Conservation (phyloP, 2,329 filamentous ascomycete genomes). For the Ophiostoma sp. region DNA sequence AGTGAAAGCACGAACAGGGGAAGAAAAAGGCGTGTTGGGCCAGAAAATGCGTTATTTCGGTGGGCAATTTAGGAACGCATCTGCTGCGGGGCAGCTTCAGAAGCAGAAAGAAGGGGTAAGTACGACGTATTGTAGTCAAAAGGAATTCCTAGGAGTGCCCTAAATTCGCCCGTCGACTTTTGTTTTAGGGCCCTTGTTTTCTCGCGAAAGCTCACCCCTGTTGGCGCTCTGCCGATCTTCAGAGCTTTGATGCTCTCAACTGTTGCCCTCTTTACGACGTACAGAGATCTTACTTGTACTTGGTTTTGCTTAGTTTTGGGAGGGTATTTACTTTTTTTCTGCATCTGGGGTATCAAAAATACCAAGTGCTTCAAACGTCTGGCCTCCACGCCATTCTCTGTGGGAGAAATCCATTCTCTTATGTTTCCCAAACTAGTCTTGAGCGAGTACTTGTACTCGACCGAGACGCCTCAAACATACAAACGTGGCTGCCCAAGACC, state of each 20-base stretch:
- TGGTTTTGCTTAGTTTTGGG: neutral
- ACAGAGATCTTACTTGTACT: too few relatives aligned
- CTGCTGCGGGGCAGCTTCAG: slow-evolving; percentile 15
- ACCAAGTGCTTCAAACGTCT: neutral
- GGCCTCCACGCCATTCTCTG: neutral
- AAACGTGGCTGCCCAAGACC: neutral
- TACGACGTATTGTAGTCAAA: neutral
- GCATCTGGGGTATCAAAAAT: neutral
- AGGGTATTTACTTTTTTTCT: neutral
- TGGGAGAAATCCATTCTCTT: too few relatives aligned
- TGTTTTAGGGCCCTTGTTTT: neutral
- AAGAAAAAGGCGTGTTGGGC: neutral
- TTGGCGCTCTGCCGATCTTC: slow-evolving; percentile 7
- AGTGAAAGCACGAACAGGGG: neutral
- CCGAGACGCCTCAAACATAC: neutral
- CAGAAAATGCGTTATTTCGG: slow-evolving; percentile 15
- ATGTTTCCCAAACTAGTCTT: neutral
- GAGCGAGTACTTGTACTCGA: neutral
- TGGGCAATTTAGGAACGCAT: neutral
- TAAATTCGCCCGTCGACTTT: too few relatives aligned
- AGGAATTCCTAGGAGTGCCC: neutral
- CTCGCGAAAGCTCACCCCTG: slow-evolving; percentile 8
- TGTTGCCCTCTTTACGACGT: neutral
- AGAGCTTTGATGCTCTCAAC: slow-evolving; percentile 3
- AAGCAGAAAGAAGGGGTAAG: slow-evolving; percentile 10